phyloP scores from a whole-genome alignment of 1,284 basidiomycete genomes.

The Leccinum pachyderme region DNA sequence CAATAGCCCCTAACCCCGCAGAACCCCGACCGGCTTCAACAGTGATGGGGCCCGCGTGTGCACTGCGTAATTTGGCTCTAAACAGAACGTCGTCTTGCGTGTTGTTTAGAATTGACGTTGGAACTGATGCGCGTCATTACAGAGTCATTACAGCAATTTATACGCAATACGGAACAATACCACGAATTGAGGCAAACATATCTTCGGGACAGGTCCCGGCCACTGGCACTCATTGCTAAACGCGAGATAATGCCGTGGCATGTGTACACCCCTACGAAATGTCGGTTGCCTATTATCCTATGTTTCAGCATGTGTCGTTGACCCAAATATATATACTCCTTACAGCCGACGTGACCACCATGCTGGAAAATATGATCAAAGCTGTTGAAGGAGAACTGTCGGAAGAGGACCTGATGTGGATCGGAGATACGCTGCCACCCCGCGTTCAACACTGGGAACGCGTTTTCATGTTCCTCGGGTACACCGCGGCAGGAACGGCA shows the following conservation, averaged over 20 bases:
- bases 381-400: constrained; percentile 21
- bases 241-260: constrained; percentile 17
- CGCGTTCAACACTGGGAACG: neutral
- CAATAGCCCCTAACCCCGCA: neutral
- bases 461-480: neutral
- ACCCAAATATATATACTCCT: neutral
- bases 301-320: neutral
- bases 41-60: constrained; percentile 17
- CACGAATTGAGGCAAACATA: constrained; percentile 18
- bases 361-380: neutral
- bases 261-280: constrained; percentile 19
- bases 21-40: constrained; percentile 9
- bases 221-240: constrained; percentile 18
- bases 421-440: constrained; percentile 9
- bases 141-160: neutral
- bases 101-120: neutral
- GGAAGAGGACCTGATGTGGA: constrained; percentile 17
- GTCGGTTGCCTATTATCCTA: constrained; percentile 7
- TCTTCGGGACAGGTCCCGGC: constrained; percentile 5
- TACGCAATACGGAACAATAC: constrained; percentile 6
- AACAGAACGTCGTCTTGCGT: neutral
- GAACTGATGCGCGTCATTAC: neutral
- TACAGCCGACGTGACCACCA: constrained; percentile 17
- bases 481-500: neutral
- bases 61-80: neutral